phyloP scores from a whole-genome alignment of 2,329 filamentous ascomycete species.

The Podosphaera fusca region DNA sequence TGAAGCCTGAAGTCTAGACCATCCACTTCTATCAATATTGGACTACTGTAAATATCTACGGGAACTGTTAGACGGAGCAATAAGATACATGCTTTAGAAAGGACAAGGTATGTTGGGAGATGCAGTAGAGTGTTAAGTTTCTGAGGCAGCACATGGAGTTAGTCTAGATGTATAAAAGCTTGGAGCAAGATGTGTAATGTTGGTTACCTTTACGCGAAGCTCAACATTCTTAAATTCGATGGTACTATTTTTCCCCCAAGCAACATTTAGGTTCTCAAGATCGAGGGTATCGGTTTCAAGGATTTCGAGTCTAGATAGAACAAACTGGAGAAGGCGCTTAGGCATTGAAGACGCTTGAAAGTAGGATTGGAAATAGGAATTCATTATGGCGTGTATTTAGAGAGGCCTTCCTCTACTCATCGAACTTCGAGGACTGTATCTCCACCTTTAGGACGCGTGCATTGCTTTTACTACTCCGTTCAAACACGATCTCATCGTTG shows the following conservation, averaged over 20 bases:
- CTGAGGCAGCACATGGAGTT: slow-evolving; percentile 22
- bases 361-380: slow-evolving; percentile 15
- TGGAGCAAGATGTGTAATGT: neutral
- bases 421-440: no score
- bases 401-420: no score
- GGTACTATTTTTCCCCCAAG: slow-evolving; percentile 57
- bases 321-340: slow-evolving; percentile 74
- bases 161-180: neutral
- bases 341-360: slow-evolving; percentile 41
- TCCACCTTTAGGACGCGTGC: no score
- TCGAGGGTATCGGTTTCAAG: slow-evolving; percentile 75
- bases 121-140: slow-evolving; percentile 56
- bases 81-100: slow-evolving; percentile 53
- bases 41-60: slow-evolving; percentile 66
- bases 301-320: slow-evolving; percentile 58
- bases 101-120: slow-evolving; percentile 46
- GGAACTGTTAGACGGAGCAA: slow-evolving; percentile 64
- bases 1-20: slow-evolving; percentile 51
- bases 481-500: no score
- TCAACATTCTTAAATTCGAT: slow-evolving; percentile 76
- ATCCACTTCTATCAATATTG: slow-evolving; percentile 61
- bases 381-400: slow-evolving; percentile 9
- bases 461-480: no score
- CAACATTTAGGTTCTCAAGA: slow-evolving; percentile 65
- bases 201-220: slow-evolving; percentile 45